Base-by-base conservation (phyloP, 768 basidiomycete genomes). In the Antrodiella citrinella region DNA sequence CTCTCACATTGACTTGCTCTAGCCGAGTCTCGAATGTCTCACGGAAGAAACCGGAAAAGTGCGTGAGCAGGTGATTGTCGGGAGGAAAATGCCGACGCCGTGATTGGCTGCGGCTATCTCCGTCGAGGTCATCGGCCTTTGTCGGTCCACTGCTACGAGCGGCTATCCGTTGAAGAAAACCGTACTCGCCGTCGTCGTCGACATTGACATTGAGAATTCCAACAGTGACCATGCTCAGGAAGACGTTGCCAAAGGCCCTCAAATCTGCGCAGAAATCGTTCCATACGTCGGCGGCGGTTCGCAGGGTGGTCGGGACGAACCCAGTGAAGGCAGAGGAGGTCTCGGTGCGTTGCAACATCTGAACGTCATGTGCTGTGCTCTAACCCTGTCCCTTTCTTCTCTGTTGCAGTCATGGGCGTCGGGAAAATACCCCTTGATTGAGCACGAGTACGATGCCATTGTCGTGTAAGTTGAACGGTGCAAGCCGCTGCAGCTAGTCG, bases 401-500 rank as follows among this genome's bases (percentile, higher is more conserved):
- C 41, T 50, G 57, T 50, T 40, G 41, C 54, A 87, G 81, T 81
- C 81, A 30, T 86, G 82, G 83, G 77, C 82, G 43, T 85, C 82
- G 38, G 89, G 86, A 45, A 91, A 93, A 65, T 99, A 98, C 66
- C 91, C 95, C 18, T 75, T 99, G 54, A 93, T 99, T 59, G 96
- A 99, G 66, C 96, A 99, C 65, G 94, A 97, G 67, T 98, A 92
- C 68, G 95, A 99, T 75, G 95, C 95, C 15, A 85, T 99, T 59
- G 95, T 98, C 51, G 91, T 98, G 92, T 96, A 64, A 69, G 94
- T n/a, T 78, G 41, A 22, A 11, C 2, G n/a, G n/a, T n/a, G n/a
- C n/a, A n/a, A n/a, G n/a, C n/a, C n/a, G n/a, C n/a, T n/a, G n/a
- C n/a, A n/a, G n/a, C n/a, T n/a, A n/a, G n/a, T n/a, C n/a, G n/a